Evolutionary conservation across 1,284 basidiomycete species (phyloP).

Genomic region (Ustilago xerochloae): DNA sequence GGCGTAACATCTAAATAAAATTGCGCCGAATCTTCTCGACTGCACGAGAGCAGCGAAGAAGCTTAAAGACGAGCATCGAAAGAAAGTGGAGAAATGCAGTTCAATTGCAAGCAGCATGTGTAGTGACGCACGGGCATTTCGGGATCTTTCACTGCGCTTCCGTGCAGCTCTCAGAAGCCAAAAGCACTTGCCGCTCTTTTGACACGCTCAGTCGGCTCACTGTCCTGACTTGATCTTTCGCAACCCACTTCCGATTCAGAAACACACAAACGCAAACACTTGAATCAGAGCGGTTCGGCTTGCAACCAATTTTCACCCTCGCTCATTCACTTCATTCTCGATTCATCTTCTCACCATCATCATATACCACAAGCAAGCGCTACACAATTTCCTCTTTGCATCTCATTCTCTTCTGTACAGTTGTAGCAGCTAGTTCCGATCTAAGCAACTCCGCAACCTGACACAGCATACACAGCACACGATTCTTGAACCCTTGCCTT

Average conservation of each 20-base stretch:
- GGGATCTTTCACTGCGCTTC: conserved; percentile 7
- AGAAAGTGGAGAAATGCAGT: conserved; percentile 35
- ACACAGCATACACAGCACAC: too few species aligned
- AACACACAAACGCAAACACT: background rate
- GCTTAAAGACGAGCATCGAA: conserved; percentile 15
- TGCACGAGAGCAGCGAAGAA: conserved; percentile 25
- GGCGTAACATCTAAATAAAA: background rate
- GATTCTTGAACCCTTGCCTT: too few species aligned
- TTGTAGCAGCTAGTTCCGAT: too few species aligned
- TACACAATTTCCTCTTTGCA: background rate
- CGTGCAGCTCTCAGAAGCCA: too few species aligned
- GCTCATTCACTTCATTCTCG: background rate
- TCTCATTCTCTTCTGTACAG: background rate
- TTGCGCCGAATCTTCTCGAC: conserved; percentile 19
- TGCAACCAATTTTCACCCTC: background rate
- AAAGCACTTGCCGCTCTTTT: too few species aligned
- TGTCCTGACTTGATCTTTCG: background rate
- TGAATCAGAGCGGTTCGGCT: background rate
- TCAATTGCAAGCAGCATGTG: conserved; percentile 11
- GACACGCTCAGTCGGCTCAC: background rate
- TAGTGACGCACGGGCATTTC: conserved; percentile 17
- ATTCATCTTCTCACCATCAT: background rate
- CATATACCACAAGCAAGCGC: background rate
- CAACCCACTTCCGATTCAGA: background rate
- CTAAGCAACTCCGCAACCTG: too few species aligned